phyloP scores from a whole-genome alignment of 345 rosid species.

The Eucalyptus polyanthemos region DNA sequence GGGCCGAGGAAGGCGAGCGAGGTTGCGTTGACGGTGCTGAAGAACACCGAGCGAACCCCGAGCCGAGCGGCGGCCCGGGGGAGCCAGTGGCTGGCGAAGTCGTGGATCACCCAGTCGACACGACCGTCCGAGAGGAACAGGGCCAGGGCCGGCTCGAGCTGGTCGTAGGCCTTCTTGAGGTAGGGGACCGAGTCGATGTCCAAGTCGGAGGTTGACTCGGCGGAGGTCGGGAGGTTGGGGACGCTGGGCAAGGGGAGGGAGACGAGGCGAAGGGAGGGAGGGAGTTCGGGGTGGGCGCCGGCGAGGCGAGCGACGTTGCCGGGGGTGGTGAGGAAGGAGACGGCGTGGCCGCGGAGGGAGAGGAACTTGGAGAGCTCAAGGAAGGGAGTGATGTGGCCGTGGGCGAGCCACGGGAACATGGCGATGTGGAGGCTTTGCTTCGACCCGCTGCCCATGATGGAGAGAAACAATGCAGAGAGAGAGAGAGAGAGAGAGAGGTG shows the following conservation, averaged over 20 bases:
- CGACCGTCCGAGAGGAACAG: not conserved
- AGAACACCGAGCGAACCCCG: slow-evolving; percentile 3
- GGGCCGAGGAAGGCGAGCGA: not conserved
- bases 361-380: not conserved
- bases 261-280: not conserved
- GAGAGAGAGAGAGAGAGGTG: not conserved
- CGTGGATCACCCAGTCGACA: slow-evolving; percentile 21
- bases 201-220: slow-evolving; percentile 19
- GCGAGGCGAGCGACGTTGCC: not conserved
- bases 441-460: not conserved
- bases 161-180: slow-evolving; percentile 27
- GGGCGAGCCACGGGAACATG: not conserved
- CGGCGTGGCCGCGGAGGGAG: not conserved
- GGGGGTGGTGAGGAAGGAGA: not conserved
- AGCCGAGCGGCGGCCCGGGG: slow-evolving; percentile 4
- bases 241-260: slow-evolving; percentile 7
- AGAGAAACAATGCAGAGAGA: not conserved
- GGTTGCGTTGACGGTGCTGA: slow-evolving; percentile 8
- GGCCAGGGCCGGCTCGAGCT: slow-evolving; percentile 1
- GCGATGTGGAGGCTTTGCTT: not conserved
- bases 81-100: slow-evolving; percentile 25
- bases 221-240: slow-evolving; percentile 5
- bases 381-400: not conserved
- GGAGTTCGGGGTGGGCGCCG: not conserved
- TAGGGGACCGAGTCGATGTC: slow-evolving; percentile 8